Evolutionary conservation across 352 stramenopile genomes (phyloP).

Genomic region (Phytopythium mirpurense): DNA sequence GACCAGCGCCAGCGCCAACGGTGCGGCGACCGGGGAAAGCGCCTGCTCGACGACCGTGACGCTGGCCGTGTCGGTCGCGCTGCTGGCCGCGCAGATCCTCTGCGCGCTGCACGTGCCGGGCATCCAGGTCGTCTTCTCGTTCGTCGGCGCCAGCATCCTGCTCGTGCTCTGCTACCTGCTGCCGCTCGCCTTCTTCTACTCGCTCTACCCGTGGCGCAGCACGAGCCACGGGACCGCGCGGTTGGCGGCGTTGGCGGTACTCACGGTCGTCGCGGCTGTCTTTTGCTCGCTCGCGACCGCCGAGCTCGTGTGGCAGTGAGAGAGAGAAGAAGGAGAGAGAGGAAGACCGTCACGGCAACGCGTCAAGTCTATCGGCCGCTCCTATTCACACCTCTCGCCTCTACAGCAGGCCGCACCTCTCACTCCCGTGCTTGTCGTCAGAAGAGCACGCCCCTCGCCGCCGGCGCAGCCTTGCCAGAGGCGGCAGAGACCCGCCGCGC

Average conservation of each 20-base stretch:
- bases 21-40: too few species aligned
- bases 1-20: conserved; percentile 2
- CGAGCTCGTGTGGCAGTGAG: conserved; percentile 20
- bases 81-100: conserved; percentile 42
- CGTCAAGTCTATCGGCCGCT: not conserved
- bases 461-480: not conserved
- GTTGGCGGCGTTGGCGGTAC: conserved; percentile 18
- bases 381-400: not conserved
- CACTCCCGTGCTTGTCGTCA: not conserved
- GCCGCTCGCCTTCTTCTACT: conserved; percentile 51
- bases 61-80: conserved; percentile 29
- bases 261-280: conserved; percentile 37
- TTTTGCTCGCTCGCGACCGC: conserved; percentile 59
- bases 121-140: conserved; percentile 70
- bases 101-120: conserved; percentile 50
- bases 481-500: not conserved
- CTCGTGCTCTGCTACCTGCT: conserved; percentile 73
- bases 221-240: conserved; percentile 17
- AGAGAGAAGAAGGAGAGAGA: too few species aligned
- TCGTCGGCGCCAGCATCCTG: conserved; percentile 69
- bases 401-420: too few species aligned
- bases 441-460: not conserved
- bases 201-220: conserved; percentile 37
- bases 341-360: too few species aligned
- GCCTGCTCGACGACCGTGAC: conserved; percentile 21